Percentiles rank a stretch among this genome's conserved stretches.
Evolutionary conservation across 345 rosid genomes (phyloP).

Genomic region (Citrus sp.): DNA sequence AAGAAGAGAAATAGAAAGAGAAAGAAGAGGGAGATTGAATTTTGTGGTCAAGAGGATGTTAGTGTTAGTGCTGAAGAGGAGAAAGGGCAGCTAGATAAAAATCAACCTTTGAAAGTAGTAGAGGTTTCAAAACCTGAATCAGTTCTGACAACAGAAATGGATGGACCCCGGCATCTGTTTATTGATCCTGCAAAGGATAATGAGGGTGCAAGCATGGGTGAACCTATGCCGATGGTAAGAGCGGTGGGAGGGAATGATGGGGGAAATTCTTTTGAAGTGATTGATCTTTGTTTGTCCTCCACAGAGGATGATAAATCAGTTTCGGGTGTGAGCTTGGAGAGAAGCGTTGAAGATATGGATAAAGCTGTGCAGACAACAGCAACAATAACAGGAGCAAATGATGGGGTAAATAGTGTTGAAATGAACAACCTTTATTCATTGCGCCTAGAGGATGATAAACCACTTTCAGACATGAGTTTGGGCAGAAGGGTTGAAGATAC

Average conservation of each 20-base stretch:
- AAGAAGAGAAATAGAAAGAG: slow-evolving; percentile 12
- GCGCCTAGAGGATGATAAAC: neutral
- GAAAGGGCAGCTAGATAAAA: neutral
- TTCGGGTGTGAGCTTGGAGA: neutral
- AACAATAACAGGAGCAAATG: neutral
- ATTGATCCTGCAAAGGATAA: slow-evolving; percentile 10
- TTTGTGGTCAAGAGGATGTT: neutral
- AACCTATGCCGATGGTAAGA: neutral
- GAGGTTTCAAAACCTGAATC: slow-evolving; percentile 5
- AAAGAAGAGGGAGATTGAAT: neutral
- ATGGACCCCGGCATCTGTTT: neutral
- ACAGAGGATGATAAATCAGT: neutral
- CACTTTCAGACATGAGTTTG: neutral
- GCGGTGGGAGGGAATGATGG: neutral
- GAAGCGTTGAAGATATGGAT: neutral
- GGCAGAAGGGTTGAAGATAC: neutral
- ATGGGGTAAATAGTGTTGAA: neutral
- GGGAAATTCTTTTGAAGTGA: neutral
- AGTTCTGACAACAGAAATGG: neutral
- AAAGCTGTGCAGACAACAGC: neutral
- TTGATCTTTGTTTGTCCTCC: neutral
- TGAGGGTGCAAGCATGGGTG: neutral
- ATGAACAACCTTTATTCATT: neutral
- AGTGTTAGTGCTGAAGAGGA: slow-evolving; percentile 3
- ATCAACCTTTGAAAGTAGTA: neutral